These are phyloP conservation scores for Solanum lycopersicoides DNA, from an alignment of 257 asterid genomes.

Conservation along the genomic window DNA sequence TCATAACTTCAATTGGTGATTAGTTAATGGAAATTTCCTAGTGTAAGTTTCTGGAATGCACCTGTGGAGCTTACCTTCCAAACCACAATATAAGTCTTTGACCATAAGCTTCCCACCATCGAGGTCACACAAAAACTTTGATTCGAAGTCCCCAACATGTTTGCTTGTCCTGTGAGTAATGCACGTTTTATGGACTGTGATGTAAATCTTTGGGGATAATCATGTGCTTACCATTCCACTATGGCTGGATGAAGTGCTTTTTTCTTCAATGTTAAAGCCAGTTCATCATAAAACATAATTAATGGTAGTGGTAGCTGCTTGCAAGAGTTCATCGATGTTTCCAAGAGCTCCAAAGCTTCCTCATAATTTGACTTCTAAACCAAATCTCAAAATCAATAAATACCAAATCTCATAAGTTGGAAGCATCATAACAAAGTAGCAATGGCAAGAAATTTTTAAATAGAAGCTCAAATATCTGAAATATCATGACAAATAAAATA, in stretches of 20 bases:
- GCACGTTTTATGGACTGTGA: not conserved
- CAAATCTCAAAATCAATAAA: constrained; percentile 8
- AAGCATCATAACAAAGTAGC: not conserved
- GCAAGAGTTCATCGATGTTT: constrained; percentile 64
- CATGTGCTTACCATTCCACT: constrained; percentile 49
- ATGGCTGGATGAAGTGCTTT: constrained; percentile 61
- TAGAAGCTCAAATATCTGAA: not conserved
- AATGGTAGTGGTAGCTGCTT: constrained; percentile 57
- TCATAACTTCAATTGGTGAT: not conserved
- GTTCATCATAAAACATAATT: constrained; percentile 70
- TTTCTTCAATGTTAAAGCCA: constrained; percentile 43
- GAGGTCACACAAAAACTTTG: constrained; percentile 56
- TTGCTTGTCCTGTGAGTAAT: constrained; percentile 48
- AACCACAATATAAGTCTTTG: constrained; percentile 40
- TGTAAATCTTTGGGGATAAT: not conserved
- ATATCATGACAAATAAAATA: not conserved
- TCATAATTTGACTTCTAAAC: constrained; percentile 55
- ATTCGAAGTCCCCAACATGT: constrained; percentile 70
- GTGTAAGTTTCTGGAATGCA: not conserved
- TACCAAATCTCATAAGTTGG: constrained; percentile 2
- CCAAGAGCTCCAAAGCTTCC: constrained; percentile 83
- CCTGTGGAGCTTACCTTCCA: constrained; percentile 39
- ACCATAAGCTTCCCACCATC: constrained; percentile 35
- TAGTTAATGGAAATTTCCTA: not conserved
- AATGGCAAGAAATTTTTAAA: not conserved